phyloP scores from a whole-genome alignment of 768 basidiomycete species.

The Hemileccinum rubropunctum region DNA sequence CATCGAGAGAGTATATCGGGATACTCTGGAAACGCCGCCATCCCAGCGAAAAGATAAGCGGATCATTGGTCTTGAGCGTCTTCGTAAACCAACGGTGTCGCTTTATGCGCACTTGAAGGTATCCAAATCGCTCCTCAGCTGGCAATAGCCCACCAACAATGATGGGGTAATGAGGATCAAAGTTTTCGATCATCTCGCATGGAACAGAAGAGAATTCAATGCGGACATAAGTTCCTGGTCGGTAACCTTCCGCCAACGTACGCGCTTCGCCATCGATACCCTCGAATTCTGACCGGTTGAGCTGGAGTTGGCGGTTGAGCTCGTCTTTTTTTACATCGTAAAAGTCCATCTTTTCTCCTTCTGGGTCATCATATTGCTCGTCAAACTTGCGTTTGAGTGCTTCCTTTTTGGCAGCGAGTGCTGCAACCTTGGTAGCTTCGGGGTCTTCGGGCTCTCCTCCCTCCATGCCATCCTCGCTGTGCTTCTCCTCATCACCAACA shows the following conservation, averaged over 20 bases:
- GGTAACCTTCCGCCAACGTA: slow-evolving; percentile 83
- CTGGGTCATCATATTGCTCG: slow-evolving; percentile 92
- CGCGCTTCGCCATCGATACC: slow-evolving; percentile 74
- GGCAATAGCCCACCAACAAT: slow-evolving; percentile 88
- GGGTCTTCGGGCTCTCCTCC: slow-evolving; percentile 30
- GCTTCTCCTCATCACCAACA: slow-evolving; percentile 37
- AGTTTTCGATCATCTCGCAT: slow-evolving; percentile 89
- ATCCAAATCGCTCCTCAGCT: slow-evolving; percentile 90
- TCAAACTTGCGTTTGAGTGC: slow-evolving; percentile 93
- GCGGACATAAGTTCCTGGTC: slow-evolving; percentile 90
- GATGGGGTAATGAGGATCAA: slow-evolving; percentile 88
- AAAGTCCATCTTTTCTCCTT: slow-evolving; percentile 76
- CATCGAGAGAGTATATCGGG: slow-evolving; percentile 95
- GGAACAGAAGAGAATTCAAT: slow-evolving; percentile 85
- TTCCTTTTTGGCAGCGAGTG: slow-evolving; percentile 85
- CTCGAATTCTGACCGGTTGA: slow-evolving; percentile 86
- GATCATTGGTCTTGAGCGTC: slow-evolving; percentile 96
- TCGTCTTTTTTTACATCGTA: slow-evolving; percentile 92
- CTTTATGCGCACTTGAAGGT: slow-evolving; percentile 93
- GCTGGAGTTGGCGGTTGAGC: slow-evolving; percentile 76
- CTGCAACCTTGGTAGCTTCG: slow-evolving; percentile 42
- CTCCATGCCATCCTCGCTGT: slow-evolving; percentile 39
- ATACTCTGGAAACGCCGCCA: slow-evolving; percentile 96
- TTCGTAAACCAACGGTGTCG: slow-evolving; percentile 90
- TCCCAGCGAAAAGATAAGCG: slow-evolving; percentile 93